Conservation (phyloP, 108 stramenopile species). For the Nannochloropsis gaditana region DNA sequence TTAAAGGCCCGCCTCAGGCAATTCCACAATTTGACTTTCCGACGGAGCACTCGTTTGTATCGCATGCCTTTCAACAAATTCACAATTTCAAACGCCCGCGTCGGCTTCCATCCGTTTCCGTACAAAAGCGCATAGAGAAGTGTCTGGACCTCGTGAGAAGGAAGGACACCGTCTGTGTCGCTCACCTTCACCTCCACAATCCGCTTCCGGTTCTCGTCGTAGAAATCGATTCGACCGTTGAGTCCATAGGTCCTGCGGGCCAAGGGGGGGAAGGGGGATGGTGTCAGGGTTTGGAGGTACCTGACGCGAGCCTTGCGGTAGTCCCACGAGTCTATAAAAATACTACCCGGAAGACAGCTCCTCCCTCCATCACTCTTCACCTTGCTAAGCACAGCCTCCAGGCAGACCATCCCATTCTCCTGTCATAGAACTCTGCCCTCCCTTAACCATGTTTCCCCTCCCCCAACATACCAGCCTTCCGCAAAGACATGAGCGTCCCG, state of each 20-base stretch:
- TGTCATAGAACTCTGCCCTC: not conserved
- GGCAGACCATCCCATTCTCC: not conserved
- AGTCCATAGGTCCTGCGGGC: not conserved
- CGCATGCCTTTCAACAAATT: conserved; percentile 20
- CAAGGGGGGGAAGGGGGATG: not conserved
- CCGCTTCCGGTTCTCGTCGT: not conserved
- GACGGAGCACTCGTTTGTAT: not conserved
- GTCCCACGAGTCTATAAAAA: not conserved
- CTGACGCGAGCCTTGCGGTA: too few species aligned
- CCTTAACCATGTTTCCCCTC: not conserved
- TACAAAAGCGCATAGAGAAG: not conserved
- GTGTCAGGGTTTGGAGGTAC: not conserved
- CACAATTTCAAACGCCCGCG: not conserved
- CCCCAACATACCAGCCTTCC: not conserved
- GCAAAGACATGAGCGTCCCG: not conserved
- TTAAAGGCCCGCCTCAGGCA: not conserved
- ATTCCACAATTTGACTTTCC: not conserved
- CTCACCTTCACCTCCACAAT: conserved; percentile 11
- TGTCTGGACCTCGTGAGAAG: not conserved
- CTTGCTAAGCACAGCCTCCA: not conserved
- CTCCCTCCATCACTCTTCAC: not conserved
- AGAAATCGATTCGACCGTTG: not conserved
- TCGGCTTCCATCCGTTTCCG: conserved; percentile 8
- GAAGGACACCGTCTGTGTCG: not conserved
- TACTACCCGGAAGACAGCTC: not conserved